Percentiles rank a stretch among this genome's conserved stretches.
Evolutionary conservation across 1,284 basidiomycete genomes (phyloP).

Genomic region (Microbotryomycetes sp.): DNA sequence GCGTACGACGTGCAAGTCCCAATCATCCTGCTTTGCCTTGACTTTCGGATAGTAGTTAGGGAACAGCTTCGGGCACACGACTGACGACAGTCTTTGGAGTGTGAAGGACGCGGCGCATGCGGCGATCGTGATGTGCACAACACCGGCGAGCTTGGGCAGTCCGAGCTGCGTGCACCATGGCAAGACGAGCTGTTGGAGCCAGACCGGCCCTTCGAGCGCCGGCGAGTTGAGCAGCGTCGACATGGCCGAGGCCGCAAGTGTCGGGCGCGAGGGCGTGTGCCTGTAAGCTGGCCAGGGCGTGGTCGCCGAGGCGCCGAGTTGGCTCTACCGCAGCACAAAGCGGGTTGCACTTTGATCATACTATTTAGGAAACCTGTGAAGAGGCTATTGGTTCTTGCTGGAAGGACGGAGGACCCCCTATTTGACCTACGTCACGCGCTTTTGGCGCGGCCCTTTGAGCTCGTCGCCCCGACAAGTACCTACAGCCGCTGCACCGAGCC

Average conservation of each 20-base stretch:
- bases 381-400: too few relatives aligned
- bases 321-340: too few relatives aligned
- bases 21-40: conserved; percentile 36
- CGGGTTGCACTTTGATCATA: too few relatives aligned
- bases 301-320: neutral
- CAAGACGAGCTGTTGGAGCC: neutral
- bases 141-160: conserved; percentile 34
- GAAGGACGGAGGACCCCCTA: too few relatives aligned
- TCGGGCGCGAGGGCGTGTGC: too few relatives aligned
- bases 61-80: conserved; percentile 36
- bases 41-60: conserved; percentile 36
- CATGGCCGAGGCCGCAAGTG: neutral
- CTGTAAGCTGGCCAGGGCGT: neutral
- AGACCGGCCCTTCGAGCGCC: conserved; percentile 1
- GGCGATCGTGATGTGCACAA: conserved; percentile 36
- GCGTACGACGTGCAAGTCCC: conserved; percentile 42
- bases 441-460: too few relatives aligned
- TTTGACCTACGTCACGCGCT: too few relatives aligned
- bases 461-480: too few relatives aligned
- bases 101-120: conserved; percentile 36
- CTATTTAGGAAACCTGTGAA: too few relatives aligned
- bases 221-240: conserved; percentile 14
- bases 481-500: too few relatives aligned
- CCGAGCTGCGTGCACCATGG: conserved; percentile 33
- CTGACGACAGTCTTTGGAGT: conserved; percentile 37